A percentile compares a stretch with the other conserved stretches of the same genome.
phyloP scores from a whole-genome alignment of 1,284 basidiomycete genomes.

The Acaromyces ingoldii region DNA sequence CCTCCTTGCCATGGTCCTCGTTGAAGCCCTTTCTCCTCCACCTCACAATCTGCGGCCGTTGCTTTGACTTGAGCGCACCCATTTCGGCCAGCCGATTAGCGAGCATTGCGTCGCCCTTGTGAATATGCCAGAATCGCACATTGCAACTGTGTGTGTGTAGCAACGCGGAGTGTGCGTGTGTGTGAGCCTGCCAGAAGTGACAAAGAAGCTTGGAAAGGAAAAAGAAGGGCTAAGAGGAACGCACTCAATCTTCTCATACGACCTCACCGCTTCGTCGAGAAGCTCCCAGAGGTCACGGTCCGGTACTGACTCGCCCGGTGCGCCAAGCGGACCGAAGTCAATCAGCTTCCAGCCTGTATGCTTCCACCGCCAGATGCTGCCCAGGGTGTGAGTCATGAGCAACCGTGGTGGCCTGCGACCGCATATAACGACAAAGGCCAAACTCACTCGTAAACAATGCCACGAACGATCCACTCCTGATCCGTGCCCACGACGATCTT shows the following conservation, averaged over 20 bases:
- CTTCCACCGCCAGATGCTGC: constrained; percentile 44
- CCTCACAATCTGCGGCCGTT: constrained; percentile 36
- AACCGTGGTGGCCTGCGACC: neutral
- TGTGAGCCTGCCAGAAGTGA: neutral
- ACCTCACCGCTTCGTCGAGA: constrained; percentile 34
- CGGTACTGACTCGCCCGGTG: constrained; percentile 39
- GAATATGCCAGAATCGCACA: constrained; percentile 46
- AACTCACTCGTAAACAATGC: constrained; percentile 30
- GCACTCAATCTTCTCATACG: constrained; percentile 43
- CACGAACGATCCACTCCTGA: constrained; percentile 45
- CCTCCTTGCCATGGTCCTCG: neutral
- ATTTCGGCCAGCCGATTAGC: constrained; percentile 34
- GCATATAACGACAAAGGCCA: neutral
- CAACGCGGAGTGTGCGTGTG: too few species aligned
- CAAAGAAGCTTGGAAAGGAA: neutral
- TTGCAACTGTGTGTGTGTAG: constrained; percentile 34
- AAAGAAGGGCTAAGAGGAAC: too few species aligned
- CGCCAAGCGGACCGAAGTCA: constrained; percentile 23
- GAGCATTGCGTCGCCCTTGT: constrained; percentile 19
- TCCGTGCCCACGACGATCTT: constrained; percentile 47
- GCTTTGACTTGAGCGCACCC: constrained; percentile 40
- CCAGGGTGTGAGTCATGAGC: neutral
- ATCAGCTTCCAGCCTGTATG: constrained; percentile 41
- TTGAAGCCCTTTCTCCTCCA: constrained; percentile 18
- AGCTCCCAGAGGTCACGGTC: constrained; percentile 49